Base-by-base conservation (phyloP, 2,329 filamentous ascomycete genomes). In the Ceratocystis lukuohia region DNA sequence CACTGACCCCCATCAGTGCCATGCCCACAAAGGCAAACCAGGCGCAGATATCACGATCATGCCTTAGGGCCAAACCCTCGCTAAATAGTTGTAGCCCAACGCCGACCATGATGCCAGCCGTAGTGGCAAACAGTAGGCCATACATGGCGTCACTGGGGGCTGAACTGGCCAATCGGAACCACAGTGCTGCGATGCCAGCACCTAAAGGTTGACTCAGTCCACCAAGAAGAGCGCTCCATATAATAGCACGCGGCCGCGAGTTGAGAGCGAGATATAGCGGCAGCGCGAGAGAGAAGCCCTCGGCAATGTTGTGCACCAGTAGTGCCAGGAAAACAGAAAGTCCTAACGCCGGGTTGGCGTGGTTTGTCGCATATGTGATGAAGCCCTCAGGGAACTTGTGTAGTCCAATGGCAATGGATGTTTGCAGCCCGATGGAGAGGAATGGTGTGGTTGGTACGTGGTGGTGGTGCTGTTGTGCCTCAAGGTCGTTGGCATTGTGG, bases 271-370 rank as follows among this genome's bases (percentile, higher is more conserved):
- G 88, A 75, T 96, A 99, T 0, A 99, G 80, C 0, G 94, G 94
- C 0, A 99, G 78, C 0, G 91, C 91, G 82, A 99, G 88, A 69
- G 92, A 90, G 74, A 97, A 97, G 1, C 94, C 94, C 77, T 99
- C 94, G 33, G 91, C 92, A 72, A 99, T 96, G 77, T 97, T 99
- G 80, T 99, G 94, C 68, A 99, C 93, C 73, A 96, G 96, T 6
- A 99, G 82, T 0, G 94, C 93, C 75, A 97, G 84, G 77, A 99
- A 99, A 65, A 99, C 91, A 64, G 89, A 88, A 75, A 96, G 85
- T 22, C 94, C 94, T 0, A 99, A 84, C 0, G 83, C 80, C 0
- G 94, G 92, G 74, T 92, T 97, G 12, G 91, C 93, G 74, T 99
- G 94, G 75, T 97, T 99, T 8, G 94, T 96, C 8, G 94, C 93